A percentile compares a stretch with the other conserved stretches of the same genome.
phyloP scores from a whole-genome alignment of 352 stramenopile species.

The Phytophthora litchii region DNA sequence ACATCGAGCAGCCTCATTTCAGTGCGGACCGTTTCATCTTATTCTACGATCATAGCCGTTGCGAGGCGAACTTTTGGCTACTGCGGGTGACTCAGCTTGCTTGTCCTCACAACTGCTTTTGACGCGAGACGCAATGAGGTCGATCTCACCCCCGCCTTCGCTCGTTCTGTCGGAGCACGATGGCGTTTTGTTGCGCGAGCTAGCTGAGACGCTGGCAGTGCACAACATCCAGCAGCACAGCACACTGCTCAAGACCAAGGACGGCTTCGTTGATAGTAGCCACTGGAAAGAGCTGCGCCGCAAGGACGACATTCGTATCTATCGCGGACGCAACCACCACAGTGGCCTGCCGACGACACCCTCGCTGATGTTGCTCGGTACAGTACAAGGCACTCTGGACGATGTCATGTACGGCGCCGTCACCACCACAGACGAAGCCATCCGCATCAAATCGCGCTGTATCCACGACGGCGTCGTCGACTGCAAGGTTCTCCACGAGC shows the following conservation, averaged over 20 bases:
- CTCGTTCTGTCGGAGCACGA: slow-evolving; percentile 12
- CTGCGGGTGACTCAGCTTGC: not conserved
- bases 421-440: slow-evolving; percentile 32
- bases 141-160: slow-evolving; percentile 2
- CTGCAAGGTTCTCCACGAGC: slow-evolving; percentile 35
- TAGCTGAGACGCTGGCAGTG: slow-evolving; percentile 8
- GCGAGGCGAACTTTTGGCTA: slow-evolving; percentile 1
- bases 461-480: slow-evolving; percentile 43
- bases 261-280: slow-evolving; percentile 1
- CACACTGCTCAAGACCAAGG: slow-evolving; percentile 6
- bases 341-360: slow-evolving; percentile 16
- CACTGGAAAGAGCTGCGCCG: slow-evolving; percentile 5
- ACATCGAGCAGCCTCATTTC: slow-evolving; percentile 5
- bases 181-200: slow-evolving; percentile 21
- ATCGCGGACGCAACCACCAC: not conserved
- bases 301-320: slow-evolving; percentile 4
- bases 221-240: slow-evolving; percentile 12
- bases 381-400: slow-evolving; percentile 36
- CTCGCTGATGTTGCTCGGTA: slow-evolving; percentile 43
- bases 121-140: not conserved
- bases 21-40: slow-evolving; percentile 9
- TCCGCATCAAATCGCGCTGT: slow-evolving; percentile 43
- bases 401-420: slow-evolving; percentile 27
- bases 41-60: not conserved
- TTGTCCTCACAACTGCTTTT: slow-evolving; percentile 1